Evolutionary conservation across 2,329 filamentous ascomycete genomes (phyloP), one percentile per base, ranked within the genome.

Genomic region (Aureobasidium lini): DNA sequence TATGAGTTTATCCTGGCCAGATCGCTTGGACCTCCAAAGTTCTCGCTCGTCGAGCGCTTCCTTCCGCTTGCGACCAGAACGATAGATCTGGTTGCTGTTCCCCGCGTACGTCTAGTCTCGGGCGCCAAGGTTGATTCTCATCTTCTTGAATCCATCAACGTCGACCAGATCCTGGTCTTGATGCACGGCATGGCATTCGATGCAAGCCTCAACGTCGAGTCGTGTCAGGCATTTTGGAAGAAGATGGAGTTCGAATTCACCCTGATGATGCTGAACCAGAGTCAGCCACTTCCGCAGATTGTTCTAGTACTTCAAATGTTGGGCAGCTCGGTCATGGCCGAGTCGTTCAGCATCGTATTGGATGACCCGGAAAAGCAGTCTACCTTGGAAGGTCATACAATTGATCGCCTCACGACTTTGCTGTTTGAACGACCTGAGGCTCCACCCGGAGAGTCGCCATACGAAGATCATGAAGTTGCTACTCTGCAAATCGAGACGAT

Each of bases 311-410:
- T 92, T 8, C 78, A 81, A 29, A 77, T 92, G 49, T 74, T 94
- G 1, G 79, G 80, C 37, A 88, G 86, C 0, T 90, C 88, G 5
- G 79, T 83, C 0, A 77, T 88, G 1, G 73, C 80, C 0, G 74
- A 77, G 1, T 86, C 83, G 1, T 84, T 93, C 52, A 89, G 89
- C 0, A 83, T 87, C 15, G 84, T 90, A 57, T 70, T 73, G 34
- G 75, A 77, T 75, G 62, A 82, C 76, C 37, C 73, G 64, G 64
- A 68, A 32, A 67, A 67, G 48, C 72, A 75, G 46, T 56, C 56
- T 1, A 63, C 66, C 40, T 64, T 69, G 16, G 77, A 80, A 65
- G 68, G 65, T 16, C 69, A 70, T 36, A 73, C 87, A 10, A 80
- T 90, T 44, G 83, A 87, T 54, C 80, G 83, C 2, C 78, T 89